These are phyloP conservation scores for Lagenidium giganteum DNA, from an alignment of 352 stramenopile species.

Conservation along the genomic window DNA sequence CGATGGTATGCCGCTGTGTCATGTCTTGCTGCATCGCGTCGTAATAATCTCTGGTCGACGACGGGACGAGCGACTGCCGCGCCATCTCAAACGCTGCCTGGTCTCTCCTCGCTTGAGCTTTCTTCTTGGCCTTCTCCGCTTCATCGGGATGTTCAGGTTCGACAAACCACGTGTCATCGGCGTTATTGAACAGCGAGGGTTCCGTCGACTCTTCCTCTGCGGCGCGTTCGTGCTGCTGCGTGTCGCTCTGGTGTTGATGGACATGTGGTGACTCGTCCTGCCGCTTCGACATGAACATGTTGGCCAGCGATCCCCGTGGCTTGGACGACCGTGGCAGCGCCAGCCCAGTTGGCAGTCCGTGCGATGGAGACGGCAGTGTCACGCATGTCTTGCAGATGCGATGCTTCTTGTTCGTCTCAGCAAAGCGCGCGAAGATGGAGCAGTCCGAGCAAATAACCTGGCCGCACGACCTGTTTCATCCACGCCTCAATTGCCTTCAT, in stretches of 20 bases:
- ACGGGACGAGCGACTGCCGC: too few relatives aligned
- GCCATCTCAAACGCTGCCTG: too few relatives aligned
- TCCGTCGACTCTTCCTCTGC: constrained; percentile 1
- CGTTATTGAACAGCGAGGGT: constrained; percentile 34
- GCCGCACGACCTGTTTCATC: constrained; percentile 33
- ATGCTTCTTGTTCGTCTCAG: constrained; percentile 55
- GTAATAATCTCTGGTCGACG: too few relatives aligned
- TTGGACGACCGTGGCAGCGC: neutral
- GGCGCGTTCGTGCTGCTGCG: neutral
- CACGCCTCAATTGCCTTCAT: too few relatives aligned
- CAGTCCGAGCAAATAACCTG: constrained; percentile 77
- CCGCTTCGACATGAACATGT: constrained; percentile 8
- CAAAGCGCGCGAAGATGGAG: constrained; percentile 59
- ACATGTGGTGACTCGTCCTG: neutral
- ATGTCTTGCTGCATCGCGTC: too few relatives aligned
- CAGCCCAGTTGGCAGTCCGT: neutral
- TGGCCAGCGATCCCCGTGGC: constrained; percentile 7
- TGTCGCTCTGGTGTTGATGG: constrained; percentile 3
- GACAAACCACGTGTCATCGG: constrained; percentile 60
- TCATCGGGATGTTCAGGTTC: constrained; percentile 21
- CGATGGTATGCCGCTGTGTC: too few relatives aligned
- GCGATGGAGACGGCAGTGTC: neutral
- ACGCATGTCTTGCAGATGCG: constrained; percentile 31
- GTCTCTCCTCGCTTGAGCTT: too few relatives aligned
- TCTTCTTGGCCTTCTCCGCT: too few relatives aligned